These are phyloP conservation scores for Ganoderma leucocontextum DNA, from an alignment of 1,284 basidiomycete species.

Conservation along the genomic window DNA sequence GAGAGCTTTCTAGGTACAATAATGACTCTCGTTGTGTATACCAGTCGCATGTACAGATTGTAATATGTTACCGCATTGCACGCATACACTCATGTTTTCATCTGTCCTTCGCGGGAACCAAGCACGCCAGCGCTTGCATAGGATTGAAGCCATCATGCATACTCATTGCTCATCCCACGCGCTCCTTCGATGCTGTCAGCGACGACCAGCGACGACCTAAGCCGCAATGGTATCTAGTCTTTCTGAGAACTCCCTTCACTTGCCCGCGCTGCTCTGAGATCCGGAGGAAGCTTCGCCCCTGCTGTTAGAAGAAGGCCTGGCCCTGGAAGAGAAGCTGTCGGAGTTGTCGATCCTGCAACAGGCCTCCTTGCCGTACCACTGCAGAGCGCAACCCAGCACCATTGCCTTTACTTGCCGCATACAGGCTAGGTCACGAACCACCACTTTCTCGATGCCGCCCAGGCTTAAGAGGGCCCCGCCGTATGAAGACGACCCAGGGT, in stretches of 20 bases:
- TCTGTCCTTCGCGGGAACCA: neutral
- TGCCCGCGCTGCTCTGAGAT: neutral
- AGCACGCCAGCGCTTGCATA: neutral
- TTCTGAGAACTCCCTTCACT: neutral
- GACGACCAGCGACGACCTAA: neutral
- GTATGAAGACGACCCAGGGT: slow-evolving; percentile 41
- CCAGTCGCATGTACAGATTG: slow-evolving; percentile 10
- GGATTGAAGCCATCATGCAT: neutral
- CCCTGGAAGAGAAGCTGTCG: slow-evolving; percentile 1
- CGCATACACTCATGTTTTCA: neutral
- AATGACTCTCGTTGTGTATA: slow-evolving; percentile 20
- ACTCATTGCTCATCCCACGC: neutral
- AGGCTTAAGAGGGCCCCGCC: slow-evolving; percentile 38
- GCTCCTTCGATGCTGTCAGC: neutral
- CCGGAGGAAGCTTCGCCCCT: neutral
- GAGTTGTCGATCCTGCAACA: neutral
- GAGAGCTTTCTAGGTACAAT: slow-evolving; percentile 16
- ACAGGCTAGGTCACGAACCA: neutral
- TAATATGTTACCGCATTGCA: slow-evolving; percentile 7
- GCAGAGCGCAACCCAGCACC: neutral
- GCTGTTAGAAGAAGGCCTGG: neutral
- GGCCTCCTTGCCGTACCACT: neutral
- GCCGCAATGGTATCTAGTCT: neutral
- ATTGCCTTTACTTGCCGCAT: neutral
- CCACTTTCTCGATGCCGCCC: neutral